A percentile compares a stretch with the other conserved stretches of the same genome.
Conservation (phyloP, 495 filamentous ascomycete genomes). For the Talaromyces liani region DNA sequence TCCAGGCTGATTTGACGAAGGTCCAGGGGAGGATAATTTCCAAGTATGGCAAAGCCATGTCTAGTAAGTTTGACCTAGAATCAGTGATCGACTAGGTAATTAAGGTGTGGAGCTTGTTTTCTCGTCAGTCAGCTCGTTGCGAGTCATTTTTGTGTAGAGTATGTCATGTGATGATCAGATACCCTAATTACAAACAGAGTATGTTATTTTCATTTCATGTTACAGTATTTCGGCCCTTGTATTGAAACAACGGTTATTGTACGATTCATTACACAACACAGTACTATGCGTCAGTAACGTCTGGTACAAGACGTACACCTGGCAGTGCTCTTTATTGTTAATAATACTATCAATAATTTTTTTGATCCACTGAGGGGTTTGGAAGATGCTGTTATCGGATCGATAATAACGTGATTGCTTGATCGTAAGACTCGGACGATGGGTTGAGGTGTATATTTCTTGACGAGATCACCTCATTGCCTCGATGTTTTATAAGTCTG, state of each 20-base stretch:
- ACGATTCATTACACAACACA: neutral
- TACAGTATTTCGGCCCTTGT: neutral
- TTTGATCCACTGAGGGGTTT: constrained; percentile 5
- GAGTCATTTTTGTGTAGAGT: neutral
- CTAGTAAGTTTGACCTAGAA: neutral
- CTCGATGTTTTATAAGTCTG: neutral
- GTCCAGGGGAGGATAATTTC: neutral
- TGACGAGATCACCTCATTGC: neutral
- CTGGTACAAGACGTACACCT: neutral
- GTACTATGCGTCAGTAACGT: neutral
- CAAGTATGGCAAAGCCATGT: neutral
- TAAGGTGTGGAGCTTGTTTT: neutral
- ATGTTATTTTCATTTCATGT: neutral
- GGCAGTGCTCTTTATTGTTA: neutral
- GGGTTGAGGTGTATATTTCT: neutral
- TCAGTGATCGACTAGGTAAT: neutral
- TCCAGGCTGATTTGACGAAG: neutral
- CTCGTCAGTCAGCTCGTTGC: neutral
- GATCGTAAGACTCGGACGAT: neutral
- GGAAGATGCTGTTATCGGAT: neutral
- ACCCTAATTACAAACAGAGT: neutral
- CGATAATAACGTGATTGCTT: neutral
- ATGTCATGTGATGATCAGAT: neutral
- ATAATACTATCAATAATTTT: neutral
- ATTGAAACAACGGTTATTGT: neutral